Percentiles rank a stretch among this genome's conserved stretches.
Conservation (phyloP, 148 eudicot species). For the Amaranthus hypochondriacus region DNA sequence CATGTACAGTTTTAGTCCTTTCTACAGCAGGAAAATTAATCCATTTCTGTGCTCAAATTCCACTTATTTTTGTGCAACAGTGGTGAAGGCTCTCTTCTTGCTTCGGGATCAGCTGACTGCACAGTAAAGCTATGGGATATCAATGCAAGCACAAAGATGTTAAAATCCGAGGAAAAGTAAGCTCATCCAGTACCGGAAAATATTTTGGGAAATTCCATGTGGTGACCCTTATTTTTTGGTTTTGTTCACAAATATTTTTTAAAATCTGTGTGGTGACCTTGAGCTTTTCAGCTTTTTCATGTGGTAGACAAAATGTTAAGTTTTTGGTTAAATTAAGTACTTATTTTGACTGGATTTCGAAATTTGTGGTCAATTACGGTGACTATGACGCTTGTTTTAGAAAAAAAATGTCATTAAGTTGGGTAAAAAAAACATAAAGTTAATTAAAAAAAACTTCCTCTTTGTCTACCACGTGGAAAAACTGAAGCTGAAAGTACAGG, state of each 20-base stretch:
- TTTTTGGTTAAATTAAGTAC: too few relatives aligned
- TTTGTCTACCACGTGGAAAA: too few relatives aligned
- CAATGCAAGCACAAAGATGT: constrained; percentile 57
- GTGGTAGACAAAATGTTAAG: too few relatives aligned
- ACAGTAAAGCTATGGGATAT: constrained; percentile 96
- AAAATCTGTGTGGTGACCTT: too few relatives aligned
- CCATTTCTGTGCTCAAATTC: constrained; percentile 5
- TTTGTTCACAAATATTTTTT: too few relatives aligned
- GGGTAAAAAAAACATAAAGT: background rate
- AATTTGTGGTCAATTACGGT: too few relatives aligned
- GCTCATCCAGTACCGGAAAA: constrained; percentile 19
- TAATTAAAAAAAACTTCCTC: too few relatives aligned
- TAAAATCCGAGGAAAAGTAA: constrained; percentile 73
- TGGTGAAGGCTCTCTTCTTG: constrained; percentile 97
- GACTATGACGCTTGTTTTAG: too few relatives aligned
- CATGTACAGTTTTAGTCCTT: background rate
- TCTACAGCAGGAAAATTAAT: background rate
- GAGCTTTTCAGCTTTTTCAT: too few relatives aligned
- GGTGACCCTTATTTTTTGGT: too few relatives aligned
- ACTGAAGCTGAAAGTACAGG: too few relatives aligned
- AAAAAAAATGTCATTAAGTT: background rate
- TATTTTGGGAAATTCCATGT: background rate
- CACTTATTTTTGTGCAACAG: constrained; percentile 32
- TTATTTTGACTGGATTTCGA: too few relatives aligned
- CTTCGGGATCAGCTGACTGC: constrained; percentile 99